Evolutionary conservation across 768 basidiomycete genomes (phyloP).

Genomic region (Boletales sp.): DNA sequence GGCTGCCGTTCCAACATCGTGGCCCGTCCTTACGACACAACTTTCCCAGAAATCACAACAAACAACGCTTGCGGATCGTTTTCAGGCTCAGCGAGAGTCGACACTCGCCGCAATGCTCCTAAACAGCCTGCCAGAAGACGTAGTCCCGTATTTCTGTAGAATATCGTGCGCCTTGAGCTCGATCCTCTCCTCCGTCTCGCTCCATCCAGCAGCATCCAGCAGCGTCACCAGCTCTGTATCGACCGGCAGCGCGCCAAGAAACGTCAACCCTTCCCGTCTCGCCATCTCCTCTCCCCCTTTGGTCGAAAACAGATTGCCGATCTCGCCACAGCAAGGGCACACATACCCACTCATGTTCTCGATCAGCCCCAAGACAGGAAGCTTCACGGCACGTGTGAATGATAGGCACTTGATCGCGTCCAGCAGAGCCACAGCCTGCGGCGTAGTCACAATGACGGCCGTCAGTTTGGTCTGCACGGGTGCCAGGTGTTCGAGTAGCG

Average conservation of each 20-base stretch:
- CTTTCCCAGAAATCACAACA: constrained; percentile 3
- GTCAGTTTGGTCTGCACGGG: constrained; percentile 76
- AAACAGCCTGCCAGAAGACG: constrained; percentile 70
- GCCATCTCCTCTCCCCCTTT: constrained; percentile 93
- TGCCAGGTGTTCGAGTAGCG: constrained; percentile 88
- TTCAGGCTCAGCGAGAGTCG: not conserved
- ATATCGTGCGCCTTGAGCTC: constrained; percentile 43
- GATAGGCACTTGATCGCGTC: constrained; percentile 96
- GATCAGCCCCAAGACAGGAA: constrained; percentile 87
- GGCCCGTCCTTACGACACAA: constrained; percentile 26
- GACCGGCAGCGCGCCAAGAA: constrained; percentile 88
- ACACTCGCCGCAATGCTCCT: constrained; percentile 49
- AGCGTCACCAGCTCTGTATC: constrained; percentile 88
- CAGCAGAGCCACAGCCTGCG: constrained; percentile 92
- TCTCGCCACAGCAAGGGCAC: constrained; percentile 94
- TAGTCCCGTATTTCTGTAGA: constrained; percentile 59
- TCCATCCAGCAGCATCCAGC: constrained; percentile 62
- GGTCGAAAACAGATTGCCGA: constrained; percentile 91
- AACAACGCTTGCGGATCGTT: constrained; percentile 7
- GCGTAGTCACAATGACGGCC: constrained; percentile 92
- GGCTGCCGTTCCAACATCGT: constrained; percentile 26
- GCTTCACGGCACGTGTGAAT: constrained; percentile 82
- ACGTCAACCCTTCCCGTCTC: constrained; percentile 62
- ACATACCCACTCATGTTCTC: constrained; percentile 99
- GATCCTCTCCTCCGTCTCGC: constrained; percentile 20